These are phyloP conservation scores for Geosmithia morbida DNA, from an alignment of 2,329 filamentous ascomycete species.

Conservation along the genomic window DNA sequence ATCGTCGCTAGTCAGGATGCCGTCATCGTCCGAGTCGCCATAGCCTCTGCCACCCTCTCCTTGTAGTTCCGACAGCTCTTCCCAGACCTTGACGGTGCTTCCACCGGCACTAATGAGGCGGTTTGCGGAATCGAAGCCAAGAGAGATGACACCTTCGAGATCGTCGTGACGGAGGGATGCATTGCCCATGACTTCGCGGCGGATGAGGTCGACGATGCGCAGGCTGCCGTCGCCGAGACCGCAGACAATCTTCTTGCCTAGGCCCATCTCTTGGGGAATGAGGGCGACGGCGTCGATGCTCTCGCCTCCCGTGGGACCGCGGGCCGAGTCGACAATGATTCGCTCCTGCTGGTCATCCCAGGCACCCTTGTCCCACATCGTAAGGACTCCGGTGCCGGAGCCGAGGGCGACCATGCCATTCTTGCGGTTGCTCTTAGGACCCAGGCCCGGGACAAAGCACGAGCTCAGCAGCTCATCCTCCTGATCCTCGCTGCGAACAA, in stretches of 20 bases:
- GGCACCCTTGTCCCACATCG: slow-evolving; percentile 83
- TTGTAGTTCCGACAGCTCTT: slow-evolving; percentile 52
- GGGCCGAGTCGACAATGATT: slow-evolving; percentile 52
- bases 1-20: slow-evolving; percentile 27
- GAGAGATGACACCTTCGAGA: slow-evolving; percentile 65
- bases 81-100: slow-evolving; percentile 78
- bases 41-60: slow-evolving; percentile 20
- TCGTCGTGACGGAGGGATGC: slow-evolving; percentile 61
- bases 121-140: slow-evolving; percentile 75
- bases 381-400: slow-evolving; percentile 64
- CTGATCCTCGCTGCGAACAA: slow-evolving; percentile 85
- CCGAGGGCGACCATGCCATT: slow-evolving; percentile 69
- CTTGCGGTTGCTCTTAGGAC: slow-evolving; percentile 47
- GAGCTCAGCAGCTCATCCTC: slow-evolving; percentile 85
- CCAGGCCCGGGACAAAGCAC: slow-evolving; percentile 61
- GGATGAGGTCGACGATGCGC: slow-evolving; percentile 59
- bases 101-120: slow-evolving; percentile 86
- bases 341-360: slow-evolving; percentile 95
- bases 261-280: slow-evolving; percentile 55
- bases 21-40: slow-evolving; percentile 29
- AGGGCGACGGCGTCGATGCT: slow-evolving; percentile 66
- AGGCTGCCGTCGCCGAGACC: slow-evolving; percentile 72
- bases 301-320: slow-evolving; percentile 40
- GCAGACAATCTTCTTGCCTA: slow-evolving; percentile 61
- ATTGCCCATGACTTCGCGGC: slow-evolving; percentile 56